A percentile compares a stretch with the other conserved stretches of the same genome.
These are phyloP conservation scores for Yueomyces sinensis DNA, from an alignment of 805 yeast species.

Conservation along the genomic window DNA sequence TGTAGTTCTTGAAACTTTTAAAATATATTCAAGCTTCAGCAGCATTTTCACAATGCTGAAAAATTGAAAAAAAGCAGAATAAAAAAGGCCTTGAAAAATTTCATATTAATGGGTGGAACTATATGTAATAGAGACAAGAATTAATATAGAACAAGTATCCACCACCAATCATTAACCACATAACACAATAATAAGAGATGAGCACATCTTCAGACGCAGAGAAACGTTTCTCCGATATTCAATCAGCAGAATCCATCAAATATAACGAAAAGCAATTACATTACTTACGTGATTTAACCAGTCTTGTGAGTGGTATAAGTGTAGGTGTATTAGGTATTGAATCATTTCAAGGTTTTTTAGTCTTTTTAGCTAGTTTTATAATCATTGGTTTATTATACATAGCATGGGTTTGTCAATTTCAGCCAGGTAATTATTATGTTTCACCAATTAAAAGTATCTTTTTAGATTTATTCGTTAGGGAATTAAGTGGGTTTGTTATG, in stretches of 20 bases:
- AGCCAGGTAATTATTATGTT: conserved; percentile 27
- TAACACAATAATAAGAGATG: too few species aligned
- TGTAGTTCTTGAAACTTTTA: too few species aligned
- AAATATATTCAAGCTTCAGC: too few species aligned
- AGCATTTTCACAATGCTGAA: too few species aligned
- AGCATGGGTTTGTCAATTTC: conserved; percentile 22
- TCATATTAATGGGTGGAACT: too few species aligned
- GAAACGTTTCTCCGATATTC: conserved; percentile 5
- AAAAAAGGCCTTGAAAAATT: background rate
- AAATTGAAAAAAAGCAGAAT: too few species aligned
- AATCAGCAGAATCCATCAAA: conserved; percentile 9
- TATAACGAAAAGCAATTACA: conserved; percentile 15
- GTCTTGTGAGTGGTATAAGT: conserved; percentile 37
- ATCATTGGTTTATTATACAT: conserved; percentile 24
- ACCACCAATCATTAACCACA: too few species aligned
- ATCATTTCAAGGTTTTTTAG: conserved; percentile 33
- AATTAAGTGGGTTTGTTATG: conserved; percentile 39
- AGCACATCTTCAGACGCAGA: too few species aligned
- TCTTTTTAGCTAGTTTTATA: conserved; percentile 28
- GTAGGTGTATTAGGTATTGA: conserved; percentile 44
- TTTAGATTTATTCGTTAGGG: conserved; percentile 32
- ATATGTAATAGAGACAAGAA: too few species aligned
- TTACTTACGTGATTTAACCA: conserved; percentile 32
- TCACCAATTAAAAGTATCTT: conserved; percentile 30
- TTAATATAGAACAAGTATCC: too few species aligned